Conservation (phyloP, 352 stramenopile species). For the Pythium aristosporum region DNA sequence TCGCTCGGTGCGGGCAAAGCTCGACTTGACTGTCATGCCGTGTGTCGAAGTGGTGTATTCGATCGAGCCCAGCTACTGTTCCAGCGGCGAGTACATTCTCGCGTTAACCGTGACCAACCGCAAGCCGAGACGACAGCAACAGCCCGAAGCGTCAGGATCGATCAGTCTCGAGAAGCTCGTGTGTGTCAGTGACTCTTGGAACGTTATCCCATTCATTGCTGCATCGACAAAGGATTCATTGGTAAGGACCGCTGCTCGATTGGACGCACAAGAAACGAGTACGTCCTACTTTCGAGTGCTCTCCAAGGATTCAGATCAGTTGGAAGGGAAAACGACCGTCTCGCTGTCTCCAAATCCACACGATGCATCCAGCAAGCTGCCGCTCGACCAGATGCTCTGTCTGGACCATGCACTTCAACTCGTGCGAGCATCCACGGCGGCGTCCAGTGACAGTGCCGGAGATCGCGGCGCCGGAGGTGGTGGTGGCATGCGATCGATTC, state of each 20-base stretch:
- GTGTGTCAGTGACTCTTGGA: conserved; percentile 68
- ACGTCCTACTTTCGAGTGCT: conserved; percentile 80
- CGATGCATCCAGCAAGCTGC: conserved; percentile 23
- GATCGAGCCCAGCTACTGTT: conserved; percentile 65
- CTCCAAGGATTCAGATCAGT: conserved; percentile 6
- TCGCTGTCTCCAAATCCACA: background rate
- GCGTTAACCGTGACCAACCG: conserved; percentile 64
- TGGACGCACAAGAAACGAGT: conserved; percentile 72
- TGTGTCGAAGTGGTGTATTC: conserved; percentile 66
- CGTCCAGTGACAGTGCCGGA: conserved; percentile 15
- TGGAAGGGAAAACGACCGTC: background rate
- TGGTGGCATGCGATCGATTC: conserved; percentile 78
- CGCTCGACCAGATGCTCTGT: conserved; percentile 72
- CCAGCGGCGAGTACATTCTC: conserved; percentile 69
- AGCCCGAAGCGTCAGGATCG: conserved; percentile 11
- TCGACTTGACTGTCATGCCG: conserved; percentile 59
- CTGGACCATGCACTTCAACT: conserved; percentile 65
- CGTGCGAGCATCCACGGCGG: conserved; percentile 26
- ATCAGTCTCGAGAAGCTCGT: conserved; percentile 57
- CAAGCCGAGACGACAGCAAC: conserved; percentile 31
- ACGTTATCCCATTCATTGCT: conserved; percentile 41
- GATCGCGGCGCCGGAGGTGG: conserved; percentile 27
- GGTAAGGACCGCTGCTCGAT: conserved; percentile 1
- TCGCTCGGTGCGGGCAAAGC: conserved; percentile 51
- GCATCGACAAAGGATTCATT: background rate